Conservation (phyloP, 495 filamentous ascomycete species). For the Aspergillus saccharolyticus region DNA sequence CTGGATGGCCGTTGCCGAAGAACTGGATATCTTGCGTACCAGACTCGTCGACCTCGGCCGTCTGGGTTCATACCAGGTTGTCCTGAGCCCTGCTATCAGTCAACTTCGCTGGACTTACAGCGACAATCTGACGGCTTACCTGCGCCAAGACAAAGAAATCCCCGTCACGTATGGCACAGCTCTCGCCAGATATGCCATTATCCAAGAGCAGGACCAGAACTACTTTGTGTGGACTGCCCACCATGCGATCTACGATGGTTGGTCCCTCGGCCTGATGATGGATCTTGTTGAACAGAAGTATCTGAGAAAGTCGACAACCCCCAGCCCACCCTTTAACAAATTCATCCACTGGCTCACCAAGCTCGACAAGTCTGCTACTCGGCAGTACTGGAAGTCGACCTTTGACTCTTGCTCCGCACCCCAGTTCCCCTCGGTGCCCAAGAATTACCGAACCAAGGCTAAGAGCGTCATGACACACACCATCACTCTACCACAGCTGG, state of each 20-base stretch:
- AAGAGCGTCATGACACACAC: background rate
- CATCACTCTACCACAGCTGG: background rate
- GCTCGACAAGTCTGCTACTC: background rate
- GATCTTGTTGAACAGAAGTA: conserved; percentile 10
- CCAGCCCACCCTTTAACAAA: background rate
- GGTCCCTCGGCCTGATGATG: conserved; percentile 38
- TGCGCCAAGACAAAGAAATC: conserved; percentile 32
- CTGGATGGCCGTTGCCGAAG: conserved; percentile 34
- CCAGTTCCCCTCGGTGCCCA: background rate
- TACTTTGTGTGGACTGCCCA: conserved; percentile 52
- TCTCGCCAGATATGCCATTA: conserved; percentile 42
- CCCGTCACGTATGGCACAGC: conserved; percentile 41
- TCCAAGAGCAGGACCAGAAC: conserved; percentile 13
- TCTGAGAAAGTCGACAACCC: background rate
- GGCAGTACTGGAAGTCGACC: background rate
- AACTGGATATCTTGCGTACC: conserved; percentile 40
- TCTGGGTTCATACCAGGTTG: conserved; percentile 37
- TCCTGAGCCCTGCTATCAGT: conserved; percentile 29
- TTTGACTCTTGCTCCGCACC: background rate
- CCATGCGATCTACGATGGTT: conserved; percentile 60
- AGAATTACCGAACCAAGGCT: background rate
- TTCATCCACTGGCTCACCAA: conserved; percentile 2
- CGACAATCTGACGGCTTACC: conserved; percentile 26
- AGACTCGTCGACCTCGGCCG: conserved; percentile 35
- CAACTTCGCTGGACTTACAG: conserved; percentile 25